These are phyloP conservation scores for Sporothrix protearum DNA, from an alignment of 2,329 filamentous ascomycete species.

Conservation along the genomic window DNA sequence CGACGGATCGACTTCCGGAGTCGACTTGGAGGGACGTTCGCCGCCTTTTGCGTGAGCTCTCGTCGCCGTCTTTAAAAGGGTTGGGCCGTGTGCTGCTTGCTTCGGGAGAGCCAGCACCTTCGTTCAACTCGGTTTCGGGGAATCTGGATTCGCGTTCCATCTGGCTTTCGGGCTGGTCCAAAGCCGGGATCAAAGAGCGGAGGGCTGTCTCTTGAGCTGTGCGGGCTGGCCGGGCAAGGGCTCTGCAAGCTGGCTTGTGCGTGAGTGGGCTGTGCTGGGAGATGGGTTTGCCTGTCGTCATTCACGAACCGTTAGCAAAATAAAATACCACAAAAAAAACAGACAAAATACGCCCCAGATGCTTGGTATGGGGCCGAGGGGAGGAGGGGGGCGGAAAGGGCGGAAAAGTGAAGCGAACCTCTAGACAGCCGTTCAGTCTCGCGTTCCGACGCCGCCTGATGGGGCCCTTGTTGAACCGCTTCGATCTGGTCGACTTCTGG, in stretches of 20 bases:
- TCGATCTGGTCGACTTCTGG: not conserved
- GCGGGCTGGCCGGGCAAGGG: not conserved
- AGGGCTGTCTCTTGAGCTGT: not conserved
- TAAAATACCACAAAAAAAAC: not conserved
- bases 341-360: not conserved
- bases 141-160: constrained; percentile 51
- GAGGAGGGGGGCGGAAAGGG: too few relatives aligned
- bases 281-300: not conserved
- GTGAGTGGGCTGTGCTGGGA: not conserved
- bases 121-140: constrained; percentile 48
- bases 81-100: constrained; percentile 60
- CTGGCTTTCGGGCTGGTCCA: constrained; percentile 38
- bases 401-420: not conserved
- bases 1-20: constrained; percentile 53
- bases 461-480: not conserved
- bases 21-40: constrained; percentile 53
- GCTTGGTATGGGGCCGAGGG: not conserved
- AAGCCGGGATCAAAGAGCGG: not conserved
- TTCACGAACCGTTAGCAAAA: not conserved
- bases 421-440: not conserved
- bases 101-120: constrained; percentile 60
- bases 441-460: not conserved
- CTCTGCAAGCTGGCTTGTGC: constrained; percentile 10
- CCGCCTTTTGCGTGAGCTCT: constrained; percentile 57
- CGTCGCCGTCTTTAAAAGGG: constrained; percentile 57